These are phyloP conservation scores for Penicillium macrosclerotiorum DNA, from an alignment of 495 filamentous ascomycete genomes.

Conservation along the genomic window DNA sequence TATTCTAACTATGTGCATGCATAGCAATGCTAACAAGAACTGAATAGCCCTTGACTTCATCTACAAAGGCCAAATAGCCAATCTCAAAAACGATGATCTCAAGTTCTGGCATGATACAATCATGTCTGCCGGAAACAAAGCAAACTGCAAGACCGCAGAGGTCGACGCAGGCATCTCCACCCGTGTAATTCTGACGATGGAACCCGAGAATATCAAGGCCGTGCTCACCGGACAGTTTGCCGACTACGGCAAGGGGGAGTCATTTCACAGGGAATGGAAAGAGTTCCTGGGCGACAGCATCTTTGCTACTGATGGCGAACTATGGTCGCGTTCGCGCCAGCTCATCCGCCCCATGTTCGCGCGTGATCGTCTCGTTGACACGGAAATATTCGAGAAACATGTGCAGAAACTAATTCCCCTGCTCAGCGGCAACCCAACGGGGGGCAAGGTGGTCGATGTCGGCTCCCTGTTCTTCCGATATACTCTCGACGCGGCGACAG, in stretches of 20 bases:
- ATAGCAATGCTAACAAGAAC: conserved; percentile 3
- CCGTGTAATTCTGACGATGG: conserved; percentile 62
- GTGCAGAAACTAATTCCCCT: conserved; percentile 64
- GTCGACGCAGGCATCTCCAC: conserved; percentile 47
- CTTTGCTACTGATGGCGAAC: conserved; percentile 72
- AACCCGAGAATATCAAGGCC: conserved; percentile 70
- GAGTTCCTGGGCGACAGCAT: conserved; percentile 76
- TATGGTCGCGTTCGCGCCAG: conserved; percentile 73
- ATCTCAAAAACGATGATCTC: conserved; percentile 51
- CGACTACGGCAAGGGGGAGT: conserved; percentile 70
- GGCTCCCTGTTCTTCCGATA: conserved; percentile 73
- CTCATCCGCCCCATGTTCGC: conserved; percentile 82
- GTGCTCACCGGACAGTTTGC: conserved; percentile 70
- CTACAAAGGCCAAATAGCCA: conserved; percentile 46
- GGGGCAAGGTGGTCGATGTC: conserved; percentile 61
- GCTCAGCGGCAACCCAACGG: conserved; percentile 47
- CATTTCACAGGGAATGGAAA: conserved; percentile 68
- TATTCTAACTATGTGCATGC: neutral
- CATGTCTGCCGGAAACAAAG: conserved; percentile 25
- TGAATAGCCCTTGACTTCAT: conserved; percentile 63
- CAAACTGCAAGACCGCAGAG: conserved; percentile 58
- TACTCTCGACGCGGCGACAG: conserved; percentile 79
- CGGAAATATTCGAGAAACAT: conserved; percentile 77
- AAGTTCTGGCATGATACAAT: conserved; percentile 60
- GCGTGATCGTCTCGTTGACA: conserved; percentile 74